Conservation (phyloP, 192 early-diverging fungal species). For the Backusella liffmaniae region DNA sequence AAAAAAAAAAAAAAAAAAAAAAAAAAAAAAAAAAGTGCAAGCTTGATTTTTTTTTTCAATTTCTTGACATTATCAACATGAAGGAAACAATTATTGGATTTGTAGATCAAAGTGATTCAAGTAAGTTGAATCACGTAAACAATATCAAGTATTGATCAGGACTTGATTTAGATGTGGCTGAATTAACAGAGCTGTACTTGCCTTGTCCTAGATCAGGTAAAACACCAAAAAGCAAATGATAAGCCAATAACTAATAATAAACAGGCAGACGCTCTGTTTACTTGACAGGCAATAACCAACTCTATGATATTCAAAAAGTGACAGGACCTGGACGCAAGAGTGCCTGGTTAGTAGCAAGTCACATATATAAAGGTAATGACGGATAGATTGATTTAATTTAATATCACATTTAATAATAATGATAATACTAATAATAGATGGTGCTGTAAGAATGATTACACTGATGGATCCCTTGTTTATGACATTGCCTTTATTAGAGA, state of each 20-base stretch:
- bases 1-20: not conserved
- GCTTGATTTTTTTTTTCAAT: not conserved
- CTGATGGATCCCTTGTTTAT: conserved; percentile 19
- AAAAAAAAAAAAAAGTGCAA: not conserved
- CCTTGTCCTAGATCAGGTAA: conserved; percentile 18
- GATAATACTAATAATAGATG: not conserved
- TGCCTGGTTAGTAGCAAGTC: conserved; percentile 7
- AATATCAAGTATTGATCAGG: not conserved
- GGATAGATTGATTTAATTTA: no score
- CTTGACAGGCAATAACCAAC: not conserved
- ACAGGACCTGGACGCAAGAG: conserved; percentile 14
- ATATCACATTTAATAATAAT: not conserved
- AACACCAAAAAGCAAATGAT: no score
- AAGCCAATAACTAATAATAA: not conserved
- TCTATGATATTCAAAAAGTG: conserved; percentile 18
- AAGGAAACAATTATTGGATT: not conserved
- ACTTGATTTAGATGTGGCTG: conserved; percentile 1
- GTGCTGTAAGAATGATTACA: conserved; percentile 2
- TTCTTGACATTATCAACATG: not conserved
- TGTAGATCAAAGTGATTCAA: not conserved
- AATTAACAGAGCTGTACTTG: not conserved
- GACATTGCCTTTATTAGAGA: conserved; percentile 3
- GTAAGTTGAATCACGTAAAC: not conserved
- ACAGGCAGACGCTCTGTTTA: conserved; percentile 4
- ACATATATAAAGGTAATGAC: not conserved